These are phyloP conservation scores for Geotrichum australiense DNA, from an alignment of 1,139 yeast genomes.

Conservation along the genomic window DNA sequence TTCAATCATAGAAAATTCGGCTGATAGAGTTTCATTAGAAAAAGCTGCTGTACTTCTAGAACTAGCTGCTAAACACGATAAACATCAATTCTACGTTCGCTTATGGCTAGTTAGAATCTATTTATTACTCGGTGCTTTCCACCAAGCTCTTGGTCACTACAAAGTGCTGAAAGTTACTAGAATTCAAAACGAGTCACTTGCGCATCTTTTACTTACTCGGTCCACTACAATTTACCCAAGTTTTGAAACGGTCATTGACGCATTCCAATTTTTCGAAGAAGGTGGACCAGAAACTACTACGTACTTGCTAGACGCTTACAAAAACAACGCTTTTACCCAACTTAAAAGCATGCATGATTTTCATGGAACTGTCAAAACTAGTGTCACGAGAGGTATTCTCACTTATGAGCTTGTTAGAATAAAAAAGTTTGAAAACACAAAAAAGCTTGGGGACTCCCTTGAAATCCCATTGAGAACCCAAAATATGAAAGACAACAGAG, in stretches of 20 bases:
- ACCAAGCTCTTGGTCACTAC: constrained; percentile 46
- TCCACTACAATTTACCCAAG: constrained; percentile 39
- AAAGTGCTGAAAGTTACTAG: constrained; percentile 58
- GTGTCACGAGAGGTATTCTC: constrained; percentile 23
- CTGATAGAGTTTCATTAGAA: constrained; percentile 21
- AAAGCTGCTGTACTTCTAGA: constrained; percentile 44
- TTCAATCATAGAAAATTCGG: constrained; percentile 20
- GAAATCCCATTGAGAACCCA: constrained; percentile 7
- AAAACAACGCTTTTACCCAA: constrained; percentile 51
- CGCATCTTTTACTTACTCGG: constrained; percentile 50
- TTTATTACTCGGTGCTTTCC: constrained; percentile 49
- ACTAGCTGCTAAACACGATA: constrained; percentile 43
- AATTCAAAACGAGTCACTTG: constrained; percentile 71
- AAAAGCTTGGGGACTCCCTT: constrained; percentile 14
- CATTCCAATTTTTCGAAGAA: constrained; percentile 40
- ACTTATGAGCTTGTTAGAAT: constrained; percentile 18
- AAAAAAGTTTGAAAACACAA: constrained; percentile 17
- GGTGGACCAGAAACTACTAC: constrained; percentile 46
- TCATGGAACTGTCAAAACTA: constrained; percentile 23
- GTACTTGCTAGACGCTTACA: constrained; percentile 45
- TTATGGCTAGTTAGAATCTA: constrained; percentile 68
- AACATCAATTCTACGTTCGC: constrained; percentile 58
- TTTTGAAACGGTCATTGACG: constrained; percentile 22
- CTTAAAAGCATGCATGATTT: constrained; percentile 50
- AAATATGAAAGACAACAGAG: constrained; percentile 28